These are phyloP conservation scores for Tricladium varicosporioides DNA, from an alignment of 2,329 filamentous ascomycete species.

Conservation along the genomic window DNA sequence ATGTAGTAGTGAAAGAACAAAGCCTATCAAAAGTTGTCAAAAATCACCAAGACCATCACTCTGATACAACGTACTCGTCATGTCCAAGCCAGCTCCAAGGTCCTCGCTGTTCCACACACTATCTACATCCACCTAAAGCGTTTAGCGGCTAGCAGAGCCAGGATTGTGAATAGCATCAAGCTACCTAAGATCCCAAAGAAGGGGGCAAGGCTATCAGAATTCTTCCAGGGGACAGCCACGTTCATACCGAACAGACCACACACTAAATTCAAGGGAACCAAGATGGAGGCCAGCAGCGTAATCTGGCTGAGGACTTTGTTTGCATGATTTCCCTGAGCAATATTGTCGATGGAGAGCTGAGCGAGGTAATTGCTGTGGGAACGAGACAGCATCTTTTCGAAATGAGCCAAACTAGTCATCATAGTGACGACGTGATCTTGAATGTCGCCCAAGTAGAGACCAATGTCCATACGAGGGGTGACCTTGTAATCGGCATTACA, in stretches of 20 bases:
- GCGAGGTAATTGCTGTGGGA: conserved; percentile 96
- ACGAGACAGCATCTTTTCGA: conserved; percentile 94
- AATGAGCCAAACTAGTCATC: conserved; percentile 94
- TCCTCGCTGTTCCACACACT: background rate
- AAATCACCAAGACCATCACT: background rate
- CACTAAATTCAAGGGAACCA: conserved; percentile 94
- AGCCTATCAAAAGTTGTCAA: background rate
- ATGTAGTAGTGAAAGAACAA: background rate
- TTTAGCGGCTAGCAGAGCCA: conserved; percentile 26
- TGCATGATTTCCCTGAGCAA: conserved; percentile 81
- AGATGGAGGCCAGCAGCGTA: conserved; percentile 86
- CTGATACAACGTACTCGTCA: background rate
- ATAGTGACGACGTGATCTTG: conserved; percentile 99
- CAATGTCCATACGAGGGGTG: conserved; percentile 93
- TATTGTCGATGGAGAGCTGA: conserved; percentile 88
- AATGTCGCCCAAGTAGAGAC: conserved; percentile 93
- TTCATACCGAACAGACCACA: conserved; percentile 74
- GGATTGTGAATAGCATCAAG: conserved; percentile 49
- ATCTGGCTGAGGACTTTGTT: conserved; percentile 94
- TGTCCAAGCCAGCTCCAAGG: background rate
- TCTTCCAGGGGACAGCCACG: conserved; percentile 66
- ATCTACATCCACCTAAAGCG: conserved; percentile 31
- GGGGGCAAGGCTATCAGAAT: conserved; percentile 45
- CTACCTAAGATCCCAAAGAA: conserved; percentile 61
- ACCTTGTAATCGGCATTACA: conserved; percentile 98